Base-by-base conservation (phyloP, 352 stramenopile species). In the Globisporangium nodosum region DNA sequence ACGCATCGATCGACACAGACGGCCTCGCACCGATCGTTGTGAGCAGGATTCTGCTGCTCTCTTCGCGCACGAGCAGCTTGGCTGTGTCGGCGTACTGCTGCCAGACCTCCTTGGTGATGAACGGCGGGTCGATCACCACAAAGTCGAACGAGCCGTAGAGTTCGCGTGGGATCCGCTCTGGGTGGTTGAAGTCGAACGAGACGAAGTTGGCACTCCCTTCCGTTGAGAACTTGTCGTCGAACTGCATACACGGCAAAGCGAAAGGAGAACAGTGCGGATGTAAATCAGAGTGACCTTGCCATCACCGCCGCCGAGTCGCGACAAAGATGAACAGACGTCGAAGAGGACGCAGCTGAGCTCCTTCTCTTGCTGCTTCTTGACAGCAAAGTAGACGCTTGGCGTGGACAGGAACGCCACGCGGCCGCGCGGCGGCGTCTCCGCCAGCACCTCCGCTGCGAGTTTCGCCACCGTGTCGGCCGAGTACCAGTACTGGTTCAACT, bases 401-500 rank as follows among this genome's bases (percentile, higher is more conserved):
- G 93, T 98, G 11, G 91, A 98, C 31, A 98, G 69, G 59, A 98
- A 98, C 16, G 91, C 93, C n/a, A 89, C 75, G 37, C 68, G 66
- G 3, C 67, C 70, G n/a, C 46, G 30, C 27, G 57, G 50, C 3
- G 55, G 54, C 27, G 78, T 85, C 52, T 95, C 76, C 16, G 73
- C 70, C 20, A 88, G 48, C 2, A 86, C 75, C 62, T 92, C 85
- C 16, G 68, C 61, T 0, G 79, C 80, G n/a, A 92, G 59, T 20
- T 69, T 75, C 21, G 96, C 70, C 21, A 98, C 92, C 0, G 93
- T 98, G 7, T 76, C 61, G 5, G 73, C 64, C 1, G 88, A 97
- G 64, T 98, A 98, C 93, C 93, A 98, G 62, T 98, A 98, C 67
- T 98, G 94, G 70, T 98, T 98, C n/a, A 98, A 69, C 64, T 97